A percentile compares a stretch with the other conserved stretches of the same genome.
These are phyloP conservation scores for Onygena corvina DNA, from an alignment of 2,329 filamentous ascomycete species.

Conservation along the genomic window DNA sequence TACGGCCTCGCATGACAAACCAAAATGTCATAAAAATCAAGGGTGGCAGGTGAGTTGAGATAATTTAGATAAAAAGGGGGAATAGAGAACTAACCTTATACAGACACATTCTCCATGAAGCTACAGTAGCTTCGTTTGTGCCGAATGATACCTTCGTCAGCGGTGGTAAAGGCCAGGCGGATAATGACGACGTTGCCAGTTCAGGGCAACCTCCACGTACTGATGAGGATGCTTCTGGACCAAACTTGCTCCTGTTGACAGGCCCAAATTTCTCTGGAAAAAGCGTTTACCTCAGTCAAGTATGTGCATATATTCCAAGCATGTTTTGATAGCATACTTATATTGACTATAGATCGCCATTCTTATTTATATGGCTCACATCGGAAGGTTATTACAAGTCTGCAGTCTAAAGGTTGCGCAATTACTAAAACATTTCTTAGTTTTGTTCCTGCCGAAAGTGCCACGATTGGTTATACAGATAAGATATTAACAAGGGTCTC, in stretches of 20 bases:
- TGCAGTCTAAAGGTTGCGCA: background rate
- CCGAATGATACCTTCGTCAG: constrained; percentile 64
- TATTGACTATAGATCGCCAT: constrained; percentile 48
- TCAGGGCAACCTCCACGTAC: background rate
- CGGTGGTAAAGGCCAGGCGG: constrained; percentile 39
- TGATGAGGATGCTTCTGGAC: constrained; percentile 23
- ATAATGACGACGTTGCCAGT: background rate
- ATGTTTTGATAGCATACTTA: background rate
- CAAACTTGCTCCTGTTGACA: constrained; percentile 68
- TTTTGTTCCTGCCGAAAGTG: constrained; percentile 70
- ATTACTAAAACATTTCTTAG: constrained; percentile 33
- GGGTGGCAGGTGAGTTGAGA: constrained; percentile 51
- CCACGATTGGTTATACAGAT: constrained; percentile 75
- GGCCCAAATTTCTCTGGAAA: constrained; percentile 96
- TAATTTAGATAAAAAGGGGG: background rate
- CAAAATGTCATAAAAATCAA: constrained; percentile 61
- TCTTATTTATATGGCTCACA: constrained; percentile 83
- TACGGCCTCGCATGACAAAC: constrained; percentile 54
- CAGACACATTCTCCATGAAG: constrained; percentile 72
- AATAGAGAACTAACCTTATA: constrained; percentile 10
- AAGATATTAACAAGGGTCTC: constrained; percentile 80
- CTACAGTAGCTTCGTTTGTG: constrained; percentile 67
- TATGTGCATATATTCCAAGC: constrained; percentile 10
- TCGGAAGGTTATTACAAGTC: constrained; percentile 46
- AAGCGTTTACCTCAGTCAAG: constrained; percentile 86